phyloP scores from a whole-genome alignment of 2,329 filamentous ascomycete genomes.

The Mycosphaerella sp. region DNA sequence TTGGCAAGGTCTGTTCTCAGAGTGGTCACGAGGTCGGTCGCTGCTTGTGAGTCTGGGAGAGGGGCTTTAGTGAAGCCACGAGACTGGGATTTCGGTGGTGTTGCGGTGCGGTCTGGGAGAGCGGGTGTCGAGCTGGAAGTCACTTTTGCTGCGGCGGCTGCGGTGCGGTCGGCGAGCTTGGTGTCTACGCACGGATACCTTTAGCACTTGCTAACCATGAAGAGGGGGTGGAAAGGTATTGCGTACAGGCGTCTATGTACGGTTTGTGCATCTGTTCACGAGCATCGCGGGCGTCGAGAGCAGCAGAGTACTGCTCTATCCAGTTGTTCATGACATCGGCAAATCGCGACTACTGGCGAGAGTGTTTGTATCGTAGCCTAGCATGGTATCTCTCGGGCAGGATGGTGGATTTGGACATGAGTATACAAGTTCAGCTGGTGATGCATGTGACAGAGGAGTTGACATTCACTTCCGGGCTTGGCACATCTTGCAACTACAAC shows the following conservation, averaged over 20 bases:
- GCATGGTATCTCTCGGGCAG: not conserved
- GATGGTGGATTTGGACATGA: not conserved
- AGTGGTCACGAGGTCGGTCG: constrained; percentile 47
- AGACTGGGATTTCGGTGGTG: constrained; percentile 24
- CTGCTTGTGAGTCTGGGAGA: constrained; percentile 51
- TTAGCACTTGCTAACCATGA: not conserved
- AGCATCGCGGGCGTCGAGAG: constrained; percentile 65
- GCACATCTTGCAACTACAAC: not conserved
- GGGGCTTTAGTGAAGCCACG: constrained; percentile 18
- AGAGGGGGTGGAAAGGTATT: constrained; percentile 25
- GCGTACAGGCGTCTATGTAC: constrained; percentile 70
- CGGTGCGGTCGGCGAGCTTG: constrained; percentile 43
- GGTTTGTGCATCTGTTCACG: constrained; percentile 59
- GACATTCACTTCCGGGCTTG: not conserved
- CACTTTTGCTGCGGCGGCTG: constrained; percentile 19
- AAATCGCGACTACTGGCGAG: not conserved
- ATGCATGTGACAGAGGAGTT: not conserved
- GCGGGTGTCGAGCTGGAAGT: constrained; percentile 26
- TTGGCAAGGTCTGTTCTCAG: constrained; percentile 66
- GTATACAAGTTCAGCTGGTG: not conserved
- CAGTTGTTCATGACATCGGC: constrained; percentile 56
- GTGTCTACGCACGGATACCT: constrained; percentile 34
- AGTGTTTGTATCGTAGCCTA: not conserved
- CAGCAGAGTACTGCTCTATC: constrained; percentile 73
- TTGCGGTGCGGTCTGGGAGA: constrained; percentile 21